A percentile compares a stretch with the other conserved stretches of the same genome.
Evolutionary conservation across 768 basidiomycete species (phyloP).

Genomic region (Porphyrellus cyaneotinctus): DNA sequence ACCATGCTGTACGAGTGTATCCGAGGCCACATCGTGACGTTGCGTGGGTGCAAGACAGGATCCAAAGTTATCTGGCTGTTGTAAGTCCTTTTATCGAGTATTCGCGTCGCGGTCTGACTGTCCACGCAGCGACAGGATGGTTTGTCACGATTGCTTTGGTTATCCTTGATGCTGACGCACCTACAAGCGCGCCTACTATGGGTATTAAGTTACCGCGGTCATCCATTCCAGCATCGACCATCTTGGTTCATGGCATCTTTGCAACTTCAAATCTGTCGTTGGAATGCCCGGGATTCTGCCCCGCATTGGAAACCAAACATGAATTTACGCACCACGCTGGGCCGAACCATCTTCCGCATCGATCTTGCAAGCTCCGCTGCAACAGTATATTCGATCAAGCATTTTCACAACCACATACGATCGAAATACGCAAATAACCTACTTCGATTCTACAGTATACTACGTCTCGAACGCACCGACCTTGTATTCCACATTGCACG

Average conservation of each 20-base stretch:
- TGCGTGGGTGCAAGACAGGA: slow-evolving; percentile 88
- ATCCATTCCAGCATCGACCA: slow-evolving; percentile 19
- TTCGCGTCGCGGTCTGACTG: slow-evolving; percentile 1
- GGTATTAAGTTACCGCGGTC: slow-evolving; percentile 37
- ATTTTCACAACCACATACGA: slow-evolving; percentile 24
- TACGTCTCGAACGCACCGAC: slow-evolving; percentile 14
- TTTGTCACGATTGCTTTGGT: slow-evolving; percentile 19
- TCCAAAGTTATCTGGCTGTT: slow-evolving; percentile 93
- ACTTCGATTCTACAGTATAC: slow-evolving; percentile 21
- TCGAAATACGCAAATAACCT: slow-evolving; percentile 25
- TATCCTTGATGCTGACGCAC: slow-evolving; percentile 7
- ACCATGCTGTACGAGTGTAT: slow-evolving; percentile 81
- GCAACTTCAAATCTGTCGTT: slow-evolving; percentile 23
- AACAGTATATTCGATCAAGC: slow-evolving; percentile 22
- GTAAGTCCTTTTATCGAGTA: slow-evolving; percentile 30
- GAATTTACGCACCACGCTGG: slow-evolving; percentile 22
- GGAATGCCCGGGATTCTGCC: slow-evolving; percentile 12
- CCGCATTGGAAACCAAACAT: slow-evolving; percentile 22
- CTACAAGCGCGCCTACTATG: slow-evolving; percentile 58
- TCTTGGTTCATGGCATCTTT: slow-evolving; percentile 28
- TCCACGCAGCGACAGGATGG: slow-evolving; percentile 55
- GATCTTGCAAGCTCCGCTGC: slow-evolving; percentile 28
- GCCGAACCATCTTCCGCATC: slow-evolving; percentile 27
- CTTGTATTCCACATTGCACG: slow-evolving; percentile 22
- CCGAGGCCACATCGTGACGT: slow-evolving; percentile 80